Percentiles rank a stretch among this genome's conserved stretches.
Evolutionary conservation across 306 rosid species (phyloP).

Genomic region (Fragaria ananassa): DNA sequence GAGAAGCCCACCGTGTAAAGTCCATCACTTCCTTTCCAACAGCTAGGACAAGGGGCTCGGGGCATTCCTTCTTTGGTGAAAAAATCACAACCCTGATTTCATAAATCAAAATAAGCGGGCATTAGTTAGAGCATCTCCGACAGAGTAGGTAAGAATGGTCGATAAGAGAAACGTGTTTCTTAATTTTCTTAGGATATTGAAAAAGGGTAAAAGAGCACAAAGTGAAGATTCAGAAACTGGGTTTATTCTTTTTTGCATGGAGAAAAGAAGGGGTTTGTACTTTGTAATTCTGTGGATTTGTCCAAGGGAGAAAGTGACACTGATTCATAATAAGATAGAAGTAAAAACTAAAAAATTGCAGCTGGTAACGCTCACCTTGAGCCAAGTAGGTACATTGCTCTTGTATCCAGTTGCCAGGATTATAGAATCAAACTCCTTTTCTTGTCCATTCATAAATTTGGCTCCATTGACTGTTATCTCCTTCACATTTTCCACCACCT

Average conservation of each 20-base stretch:
- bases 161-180: neutral
- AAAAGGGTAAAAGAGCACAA: constrained; percentile 18
- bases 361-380: constrained; percentile 52
- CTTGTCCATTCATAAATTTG: constrained; percentile 78
- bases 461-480: constrained; percentile 89
- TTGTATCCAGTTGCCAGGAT: constrained; percentile 96
- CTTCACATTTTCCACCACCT: constrained; percentile 80
- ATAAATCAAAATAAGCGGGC: neutral
- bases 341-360: constrained; percentile 39
- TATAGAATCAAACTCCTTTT: constrained; percentile 80
- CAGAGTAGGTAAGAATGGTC: neutral
- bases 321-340: constrained; percentile 55
- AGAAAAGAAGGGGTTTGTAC: constrained; percentile 65
- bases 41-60: constrained; percentile 69
- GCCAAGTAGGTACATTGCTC: constrained; percentile 97
- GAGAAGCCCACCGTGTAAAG: constrained; percentile 86
- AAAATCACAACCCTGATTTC: constrained; percentile 51
- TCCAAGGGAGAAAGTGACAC: constrained; percentile 50
- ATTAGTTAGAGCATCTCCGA: neutral
- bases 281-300: constrained; percentile 40
- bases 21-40: constrained; percentile 86
- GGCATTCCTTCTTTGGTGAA: constrained; percentile 87
- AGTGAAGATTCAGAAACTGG: constrained; percentile 22
- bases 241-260: constrained; percentile 60
- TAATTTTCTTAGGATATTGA: neutral